Base-by-base conservation (phyloP, 768 basidiomycete species). In the Leccinum olivaceopallidum region DNA sequence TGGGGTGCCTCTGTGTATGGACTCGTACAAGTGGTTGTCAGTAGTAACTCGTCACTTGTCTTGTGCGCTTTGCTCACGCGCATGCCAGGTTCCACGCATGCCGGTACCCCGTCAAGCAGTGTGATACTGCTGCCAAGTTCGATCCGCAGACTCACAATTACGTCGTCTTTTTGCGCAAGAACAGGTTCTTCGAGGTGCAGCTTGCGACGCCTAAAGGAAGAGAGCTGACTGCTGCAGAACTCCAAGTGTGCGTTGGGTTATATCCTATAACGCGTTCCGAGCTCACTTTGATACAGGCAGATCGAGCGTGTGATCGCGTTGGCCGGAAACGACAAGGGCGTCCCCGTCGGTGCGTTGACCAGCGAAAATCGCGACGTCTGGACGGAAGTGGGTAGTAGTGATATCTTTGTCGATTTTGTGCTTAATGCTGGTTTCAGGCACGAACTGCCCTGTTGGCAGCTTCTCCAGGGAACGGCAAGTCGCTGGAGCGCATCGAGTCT, bases 301-400 rank as follows among this genome's bases (percentile, higher is more conserved):
- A 83, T 92, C 63, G 81, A 85, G 56, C 79, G 83, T 32, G 82
- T 96, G 60, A 86, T 95, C 57, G 75, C 79, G 55, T 69, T 80
- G 50, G 88, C 88, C 0, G 92, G 87, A 0, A 61, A 74, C 2
- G 73, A 77, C 39, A 76, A 72, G 58, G 71, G 69, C 4, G 69
- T 81, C 0, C 80, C 89, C 2, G 77, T 97, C 18, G 97, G 97
- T 39, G 89, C 87, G 1, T 79, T 98, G 58, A 96, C 95, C 0
- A 83, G 87, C 0, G 95, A 97, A 67, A 91, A 96, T 75, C 80
- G 97, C 16, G 95, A 98, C 70, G 71, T 82, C 12, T 98, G 97
- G 97, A 79, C 95, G 0, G 87, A 94, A 66, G 92, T 88, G 24
- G 73, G 87, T 92, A 65, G 85, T 84, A 26, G 69, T 4, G 14